Percentiles rank a stretch among this genome's conserved stretches.
Evolutionary conservation across 345 rosid species (phyloP).

Genomic region (Camelina hispida): DNA sequence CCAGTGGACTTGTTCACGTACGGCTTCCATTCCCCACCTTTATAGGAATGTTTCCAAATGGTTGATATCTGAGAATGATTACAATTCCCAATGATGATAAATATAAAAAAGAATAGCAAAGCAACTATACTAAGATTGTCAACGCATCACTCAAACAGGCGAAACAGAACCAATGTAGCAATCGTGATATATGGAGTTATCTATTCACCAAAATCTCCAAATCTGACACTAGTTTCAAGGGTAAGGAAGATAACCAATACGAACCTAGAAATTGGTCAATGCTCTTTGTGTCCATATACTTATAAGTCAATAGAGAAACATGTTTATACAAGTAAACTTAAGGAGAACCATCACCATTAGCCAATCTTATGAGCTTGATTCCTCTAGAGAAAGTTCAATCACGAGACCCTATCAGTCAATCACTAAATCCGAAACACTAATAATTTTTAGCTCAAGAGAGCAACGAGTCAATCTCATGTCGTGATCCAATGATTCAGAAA

Average conservation of each 20-base stretch:
- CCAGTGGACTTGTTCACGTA: constrained; percentile 68
- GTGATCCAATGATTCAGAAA: constrained; percentile 20
- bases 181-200: background rate
- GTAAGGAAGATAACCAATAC: constrained; percentile 12
- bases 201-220: constrained; percentile 1
- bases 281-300: background rate
- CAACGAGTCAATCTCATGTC: constrained; percentile 9
- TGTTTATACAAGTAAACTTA: background rate
- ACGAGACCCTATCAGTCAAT: background rate
- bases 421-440: background rate
- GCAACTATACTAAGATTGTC: constrained; percentile 8
- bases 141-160: background rate
- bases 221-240: constrained; percentile 12
- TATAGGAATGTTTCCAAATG: constrained; percentile 87
- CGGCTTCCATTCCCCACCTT: constrained; percentile 81
- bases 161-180: constrained; percentile 22
- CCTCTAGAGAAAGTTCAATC: constrained; percentile 14
- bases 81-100: constrained; percentile 3
- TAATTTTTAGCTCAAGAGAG: constrained; percentile 4
- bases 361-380: constrained; percentile 23
- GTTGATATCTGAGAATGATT: constrained; percentile 65
- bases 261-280: background rate
- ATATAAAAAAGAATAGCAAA: background rate
- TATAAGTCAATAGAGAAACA: background rate
- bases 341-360: constrained; percentile 2